These are phyloP conservation scores for Aspergillus japonicus DNA, from an alignment of 2,329 filamentous ascomycete genomes.

Conservation along the genomic window DNA sequence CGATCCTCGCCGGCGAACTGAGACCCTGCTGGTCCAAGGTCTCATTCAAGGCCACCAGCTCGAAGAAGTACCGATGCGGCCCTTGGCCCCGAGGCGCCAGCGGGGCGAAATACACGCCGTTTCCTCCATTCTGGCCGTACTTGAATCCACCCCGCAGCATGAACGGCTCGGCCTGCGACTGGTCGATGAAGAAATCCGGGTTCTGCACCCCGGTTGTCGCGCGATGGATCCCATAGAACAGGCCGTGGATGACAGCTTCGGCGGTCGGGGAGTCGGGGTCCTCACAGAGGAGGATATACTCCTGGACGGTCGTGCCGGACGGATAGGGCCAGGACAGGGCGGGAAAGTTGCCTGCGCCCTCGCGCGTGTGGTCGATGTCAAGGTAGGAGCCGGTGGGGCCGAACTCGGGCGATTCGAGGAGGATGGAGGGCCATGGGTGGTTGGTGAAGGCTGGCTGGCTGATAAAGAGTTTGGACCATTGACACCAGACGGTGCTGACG, in stretches of 20 bases:
- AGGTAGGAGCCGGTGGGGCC: slow-evolving; percentile 15
- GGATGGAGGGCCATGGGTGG: slow-evolving; percentile 20
- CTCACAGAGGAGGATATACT: slow-evolving; percentile 51
- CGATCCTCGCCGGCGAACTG: slow-evolving; percentile 41
- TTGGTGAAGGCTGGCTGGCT: slow-evolving; percentile 23
- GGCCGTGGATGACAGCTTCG: slow-evolving; percentile 48
- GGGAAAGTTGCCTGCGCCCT: slow-evolving; percentile 40
- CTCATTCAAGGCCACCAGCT: slow-evolving; percentile 50
- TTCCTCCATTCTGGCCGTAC: slow-evolving; percentile 46
- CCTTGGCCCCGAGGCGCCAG: slow-evolving; percentile 53
- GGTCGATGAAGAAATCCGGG: slow-evolving; percentile 40
- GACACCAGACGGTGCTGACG: slow-evolving; percentile 17
- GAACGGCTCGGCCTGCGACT: slow-evolving; percentile 17
- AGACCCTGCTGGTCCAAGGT: slow-evolving; percentile 42
- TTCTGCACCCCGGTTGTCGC: slow-evolving; percentile 34
- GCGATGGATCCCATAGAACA: slow-evolving; percentile 45
- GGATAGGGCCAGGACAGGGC: slow-evolving; percentile 42
- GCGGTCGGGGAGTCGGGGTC: slow-evolving; percentile 51
- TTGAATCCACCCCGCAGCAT: slow-evolving; percentile 45
- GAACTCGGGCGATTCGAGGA: slow-evolving; percentile 23
- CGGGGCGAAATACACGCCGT: slow-evolving; percentile 47
- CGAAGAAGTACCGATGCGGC: slow-evolving; percentile 54
- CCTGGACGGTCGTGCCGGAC: slow-evolving; percentile 32
- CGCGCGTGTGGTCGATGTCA: slow-evolving; percentile 12
- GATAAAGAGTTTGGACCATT: slow-evolving; percentile 28